Percentiles rank a stretch among this genome's conserved stretches.
phyloP scores from a whole-genome alignment of 2,329 filamentous ascomycete species.

The Colletotrichum sp. region DNA sequence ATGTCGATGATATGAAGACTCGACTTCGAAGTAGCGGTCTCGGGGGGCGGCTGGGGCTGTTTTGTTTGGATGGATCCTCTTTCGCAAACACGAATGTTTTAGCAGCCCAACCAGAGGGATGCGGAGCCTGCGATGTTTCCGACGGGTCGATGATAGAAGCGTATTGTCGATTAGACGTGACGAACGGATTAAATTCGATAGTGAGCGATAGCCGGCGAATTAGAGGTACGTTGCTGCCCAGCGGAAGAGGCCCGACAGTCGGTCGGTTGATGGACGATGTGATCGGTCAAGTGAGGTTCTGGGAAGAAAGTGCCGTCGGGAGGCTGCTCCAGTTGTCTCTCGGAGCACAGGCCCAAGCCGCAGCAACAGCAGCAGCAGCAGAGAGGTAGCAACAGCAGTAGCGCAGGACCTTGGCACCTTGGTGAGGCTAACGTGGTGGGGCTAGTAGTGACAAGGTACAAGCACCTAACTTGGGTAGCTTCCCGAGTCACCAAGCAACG shows the following conservation, averaged over 20 bases:
- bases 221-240: not conserved
- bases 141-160: not conserved
- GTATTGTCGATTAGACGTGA: not conserved
- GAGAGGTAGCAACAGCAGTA: not conserved
- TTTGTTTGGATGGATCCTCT: conserved; percentile 16
- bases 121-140: not conserved
- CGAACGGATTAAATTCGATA: not conserved
- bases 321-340: conserved; percentile 20
- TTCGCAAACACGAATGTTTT: conserved; percentile 14
- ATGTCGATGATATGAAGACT: conserved; percentile 2
- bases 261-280: conserved; percentile 15
- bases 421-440: conserved; percentile 12
- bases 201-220: not conserved
- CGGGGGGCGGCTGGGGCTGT: conserved; percentile 7
- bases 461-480: not conserved
- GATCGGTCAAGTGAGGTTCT: conserved; percentile 19
- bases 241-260: conserved; percentile 15
- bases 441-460: not conserved
- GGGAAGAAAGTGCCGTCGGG: conserved; percentile 16
- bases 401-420: not conserved
- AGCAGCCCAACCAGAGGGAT: conserved; percentile 15
- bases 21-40: not conserved
- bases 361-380: conserved; percentile 1
- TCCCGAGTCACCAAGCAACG: conserved; percentile 11
- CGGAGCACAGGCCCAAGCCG: conserved; percentile 15